Evolutionary conservation across 2,329 filamentous ascomycete genomes (phyloP).

Genomic region (Ceratocystis variospora): DNA sequence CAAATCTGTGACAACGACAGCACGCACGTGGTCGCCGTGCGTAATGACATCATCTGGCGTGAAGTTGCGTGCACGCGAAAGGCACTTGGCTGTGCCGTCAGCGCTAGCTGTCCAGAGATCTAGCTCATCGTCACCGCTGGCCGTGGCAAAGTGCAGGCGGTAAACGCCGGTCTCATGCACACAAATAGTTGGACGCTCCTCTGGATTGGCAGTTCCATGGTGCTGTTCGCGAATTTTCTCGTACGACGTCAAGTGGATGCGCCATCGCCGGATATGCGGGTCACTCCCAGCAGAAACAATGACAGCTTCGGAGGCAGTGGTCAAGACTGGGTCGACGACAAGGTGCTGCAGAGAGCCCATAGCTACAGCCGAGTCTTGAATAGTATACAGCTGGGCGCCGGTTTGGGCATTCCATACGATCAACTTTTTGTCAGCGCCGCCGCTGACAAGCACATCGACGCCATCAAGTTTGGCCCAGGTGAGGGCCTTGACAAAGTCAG

Average conservation of each 20-base stretch:
- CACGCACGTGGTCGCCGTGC: slow-evolving; percentile 84
- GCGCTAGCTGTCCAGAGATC: slow-evolving; percentile 90
- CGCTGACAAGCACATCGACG: slow-evolving; percentile 54
- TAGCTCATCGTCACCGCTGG: slow-evolving; percentile 38
- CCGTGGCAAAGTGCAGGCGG: slow-evolving; percentile 54
- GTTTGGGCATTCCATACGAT: slow-evolving; percentile 67
- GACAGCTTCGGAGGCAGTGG: slow-evolving; percentile 35
- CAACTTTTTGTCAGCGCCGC: slow-evolving; percentile 65
- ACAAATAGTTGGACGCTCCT: slow-evolving; percentile 42
- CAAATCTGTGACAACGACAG: slow-evolving; percentile 58
- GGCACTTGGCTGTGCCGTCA: slow-evolving; percentile 74
- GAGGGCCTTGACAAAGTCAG: slow-evolving; percentile 83
- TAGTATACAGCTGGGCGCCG: slow-evolving; percentile 54
- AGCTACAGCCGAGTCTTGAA: slow-evolving; percentile 57
- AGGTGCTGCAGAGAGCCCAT: slow-evolving; percentile 74
- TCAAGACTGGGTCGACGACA: slow-evolving; percentile 54
- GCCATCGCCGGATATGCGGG: slow-evolving; percentile 67
- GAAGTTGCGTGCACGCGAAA: slow-evolving; percentile 56
- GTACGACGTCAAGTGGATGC: slow-evolving; percentile 38
- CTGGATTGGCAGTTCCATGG: slow-evolving; percentile 29
- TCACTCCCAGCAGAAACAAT: slow-evolving; percentile 73
- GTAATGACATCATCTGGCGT: slow-evolving; percentile 54
- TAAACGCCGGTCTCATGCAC: slow-evolving; percentile 89
- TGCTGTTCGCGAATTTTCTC: slow-evolving; percentile 41
- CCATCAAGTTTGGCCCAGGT: slow-evolving; percentile 47